phyloP scores from a whole-genome alignment of 192 early-diverging fungal genomes.

The Rhizoclosmatium globosum region DNA sequence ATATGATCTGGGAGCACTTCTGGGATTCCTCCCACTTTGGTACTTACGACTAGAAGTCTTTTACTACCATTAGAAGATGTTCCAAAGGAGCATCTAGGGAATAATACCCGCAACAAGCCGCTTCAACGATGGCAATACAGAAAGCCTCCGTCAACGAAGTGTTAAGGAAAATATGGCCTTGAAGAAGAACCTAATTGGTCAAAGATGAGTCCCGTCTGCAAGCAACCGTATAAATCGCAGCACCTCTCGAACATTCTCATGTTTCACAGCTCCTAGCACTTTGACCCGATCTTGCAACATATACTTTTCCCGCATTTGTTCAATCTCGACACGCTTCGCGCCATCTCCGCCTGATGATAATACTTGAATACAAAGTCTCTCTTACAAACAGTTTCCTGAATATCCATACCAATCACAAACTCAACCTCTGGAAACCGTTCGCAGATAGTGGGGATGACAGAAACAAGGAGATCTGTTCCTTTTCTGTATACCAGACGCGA shows the following conservation, averaged over 20 bases:
- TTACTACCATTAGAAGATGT: not conserved
- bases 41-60: constrained; percentile 92
- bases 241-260: constrained; percentile 85
- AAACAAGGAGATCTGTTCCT: constrained; percentile 92
- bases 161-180: constrained; percentile 96
- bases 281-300: constrained; percentile 92
- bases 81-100: not conserved
- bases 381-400: not conserved
- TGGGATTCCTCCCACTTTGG: constrained; percentile 95
- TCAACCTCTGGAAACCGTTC: constrained; percentile 77
- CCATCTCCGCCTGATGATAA: constrained; percentile 83
- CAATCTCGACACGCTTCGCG: constrained; percentile 93
- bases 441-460: constrained; percentile 93
- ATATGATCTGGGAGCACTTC: constrained; percentile 94
- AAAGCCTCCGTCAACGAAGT: constrained; percentile 98
- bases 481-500: constrained; percentile 94
- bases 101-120: constrained; percentile 86
- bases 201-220: not conserved
- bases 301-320: constrained; percentile 96
- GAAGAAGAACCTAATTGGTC: constrained; percentile 65
- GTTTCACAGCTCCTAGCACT: constrained; percentile 83
- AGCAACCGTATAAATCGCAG: not conserved
- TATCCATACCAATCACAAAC: constrained; percentile 86
- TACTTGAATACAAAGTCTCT: not conserved
- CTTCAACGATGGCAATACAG: constrained; percentile 98